Conservation (phyloP, 805 yeast genomes). For the Wickerhamomyces sydowiorum region DNA sequence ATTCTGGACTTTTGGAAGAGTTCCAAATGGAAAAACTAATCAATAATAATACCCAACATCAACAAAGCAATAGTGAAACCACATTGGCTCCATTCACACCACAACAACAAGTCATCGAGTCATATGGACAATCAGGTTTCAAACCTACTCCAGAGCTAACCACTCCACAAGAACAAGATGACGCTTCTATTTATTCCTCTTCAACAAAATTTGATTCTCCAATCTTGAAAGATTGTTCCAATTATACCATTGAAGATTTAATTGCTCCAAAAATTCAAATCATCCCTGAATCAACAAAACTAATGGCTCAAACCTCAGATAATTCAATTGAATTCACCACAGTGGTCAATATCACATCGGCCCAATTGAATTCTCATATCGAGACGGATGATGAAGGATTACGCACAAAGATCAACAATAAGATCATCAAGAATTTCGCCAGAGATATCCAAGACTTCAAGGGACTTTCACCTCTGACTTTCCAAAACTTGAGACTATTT, state of each 20-base stretch:
- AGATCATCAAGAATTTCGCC: not conserved
- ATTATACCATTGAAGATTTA: not conserved
- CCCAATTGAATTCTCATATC: not conserved
- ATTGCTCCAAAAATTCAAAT: not conserved
- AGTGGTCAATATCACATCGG: not conserved
- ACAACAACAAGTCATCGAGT: not conserved
- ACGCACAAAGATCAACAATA: not conserved
- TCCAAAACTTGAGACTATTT: conserved; percentile 28
- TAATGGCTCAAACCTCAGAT: not conserved
- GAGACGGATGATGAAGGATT: not conserved
- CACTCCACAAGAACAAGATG: not conserved
- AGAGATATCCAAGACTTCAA: not conserved
- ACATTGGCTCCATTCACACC: conserved; percentile 1
- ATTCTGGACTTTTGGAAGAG: conserved; percentile 22
- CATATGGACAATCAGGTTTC: not conserved
- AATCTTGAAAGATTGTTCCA: not conserved
- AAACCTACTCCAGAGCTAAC: conserved; percentile 5
- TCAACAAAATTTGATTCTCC: not conserved
- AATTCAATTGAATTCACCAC: not conserved
- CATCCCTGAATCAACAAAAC: not conserved
- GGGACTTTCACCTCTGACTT: not conserved
- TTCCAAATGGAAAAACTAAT: conserved; percentile 7
- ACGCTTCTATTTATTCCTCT: not conserved
- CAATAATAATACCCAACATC: not conserved
- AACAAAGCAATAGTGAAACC: not conserved